Evolutionary conservation across 805 yeast species (phyloP).

Genomic region (Wickerhamiella azymoides): DNA sequence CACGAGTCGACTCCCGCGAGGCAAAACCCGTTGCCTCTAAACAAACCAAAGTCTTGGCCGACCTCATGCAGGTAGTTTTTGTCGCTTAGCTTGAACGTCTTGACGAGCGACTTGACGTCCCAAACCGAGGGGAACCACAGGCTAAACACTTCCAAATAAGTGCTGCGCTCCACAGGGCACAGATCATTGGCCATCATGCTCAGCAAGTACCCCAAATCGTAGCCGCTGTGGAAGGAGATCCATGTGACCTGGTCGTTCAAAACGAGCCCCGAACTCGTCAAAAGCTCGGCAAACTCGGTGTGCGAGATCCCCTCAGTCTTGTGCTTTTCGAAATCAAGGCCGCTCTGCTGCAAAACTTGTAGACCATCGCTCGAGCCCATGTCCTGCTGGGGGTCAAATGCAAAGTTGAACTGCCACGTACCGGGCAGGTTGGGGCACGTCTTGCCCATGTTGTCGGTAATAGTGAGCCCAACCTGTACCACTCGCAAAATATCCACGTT

Average conservation of each 20-base stretch:
- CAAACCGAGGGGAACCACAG: slow-evolving; percentile 68
- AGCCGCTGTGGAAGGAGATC: slow-evolving; percentile 89
- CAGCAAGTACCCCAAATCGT: slow-evolving; percentile 81
- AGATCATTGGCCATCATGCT: slow-evolving; percentile 58
- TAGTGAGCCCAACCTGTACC: slow-evolving; percentile 72
- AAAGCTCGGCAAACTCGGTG: slow-evolving; percentile 65
- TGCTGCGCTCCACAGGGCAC: slow-evolving; percentile 72
- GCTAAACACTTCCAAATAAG: slow-evolving; percentile 55
- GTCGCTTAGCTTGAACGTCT: slow-evolving; percentile 25
- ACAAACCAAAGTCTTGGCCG: slow-evolving; percentile 31
- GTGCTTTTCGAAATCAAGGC: slow-evolving; percentile 67
- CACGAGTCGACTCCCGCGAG: slow-evolving; percentile 35
- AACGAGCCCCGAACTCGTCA: slow-evolving; percentile 76
- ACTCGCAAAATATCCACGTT: slow-evolving; percentile 79
- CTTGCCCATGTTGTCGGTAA: slow-evolving; percentile 55
- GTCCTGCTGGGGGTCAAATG: slow-evolving; percentile 56
- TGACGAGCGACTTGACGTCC: slow-evolving; percentile 52
- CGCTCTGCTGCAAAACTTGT: slow-evolving; percentile 64
- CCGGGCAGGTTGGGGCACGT: slow-evolving; percentile 53
- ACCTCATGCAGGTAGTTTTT: slow-evolving; percentile 26
- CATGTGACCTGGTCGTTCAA: slow-evolving; percentile 60
- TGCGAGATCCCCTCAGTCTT: slow-evolving; percentile 65
- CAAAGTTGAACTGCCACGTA: slow-evolving; percentile 96
- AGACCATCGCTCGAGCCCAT: slow-evolving; percentile 83
- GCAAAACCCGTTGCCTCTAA: slow-evolving; percentile 25